Base-by-base conservation (phyloP, 1,284 basidiomycete genomes). In the Cronartium ribicola region DNA sequence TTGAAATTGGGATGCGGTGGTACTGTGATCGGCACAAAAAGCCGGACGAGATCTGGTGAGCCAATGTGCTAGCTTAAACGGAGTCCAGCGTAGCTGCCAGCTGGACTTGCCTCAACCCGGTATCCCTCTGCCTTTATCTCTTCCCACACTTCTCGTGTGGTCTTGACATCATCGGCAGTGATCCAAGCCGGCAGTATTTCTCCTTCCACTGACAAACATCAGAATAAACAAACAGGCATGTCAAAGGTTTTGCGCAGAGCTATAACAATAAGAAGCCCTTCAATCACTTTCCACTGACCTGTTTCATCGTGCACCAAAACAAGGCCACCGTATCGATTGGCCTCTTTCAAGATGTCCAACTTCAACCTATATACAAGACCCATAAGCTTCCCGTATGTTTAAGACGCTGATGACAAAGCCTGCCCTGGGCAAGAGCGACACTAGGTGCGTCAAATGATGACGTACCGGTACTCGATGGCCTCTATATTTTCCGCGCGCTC, bases 151-250 rank as follows among this genome's bases (percentile, higher is more conserved):
- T 98, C 93, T 66, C 88, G 85, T 6, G 90, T 89, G 0, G 96
- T 98, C 79, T 88, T 87, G 20, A 98, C 92, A 77, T 90, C 94
- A 80, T 98, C 94, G 11, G 97, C 91, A 20, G 91, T 87, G 0
- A 95, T 93, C 96, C 96, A 98, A 0, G 93, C 95, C 0, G 94
- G 92, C 2, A 93, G 82, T 77, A 97, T 90, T 4, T 90, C 88
- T 3, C 91, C 91, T 75, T 90, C 88, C 11, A 88, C 87, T 64
- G 13, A 6, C 6, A 40, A 39, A 57, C 48, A 44, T 59, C n/a
- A 29, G 29, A 29, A 29, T 29, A 29, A 29, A 29, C 29, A 29
- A 29, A 29, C 29, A 13, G 4, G 2, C 59, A n/a, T 36, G 11
- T 64, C 40, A 20, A 60, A 67, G 6, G 64, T 79, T 85, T 76